Evolutionary conservation across 1,139 yeast genomes (phyloP).

Genomic region (Kodamaea sp.): DNA sequence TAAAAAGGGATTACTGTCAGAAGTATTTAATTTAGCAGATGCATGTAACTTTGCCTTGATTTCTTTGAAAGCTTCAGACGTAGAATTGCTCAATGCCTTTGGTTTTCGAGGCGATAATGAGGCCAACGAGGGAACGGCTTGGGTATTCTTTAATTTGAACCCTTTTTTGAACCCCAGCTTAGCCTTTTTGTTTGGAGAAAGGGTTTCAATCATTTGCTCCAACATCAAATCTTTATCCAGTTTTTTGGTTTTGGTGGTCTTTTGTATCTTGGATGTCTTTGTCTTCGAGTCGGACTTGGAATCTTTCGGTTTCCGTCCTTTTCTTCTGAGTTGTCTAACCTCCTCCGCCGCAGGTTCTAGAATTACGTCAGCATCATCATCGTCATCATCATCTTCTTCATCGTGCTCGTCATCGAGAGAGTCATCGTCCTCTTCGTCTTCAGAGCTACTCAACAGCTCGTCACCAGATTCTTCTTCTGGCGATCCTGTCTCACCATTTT

Average conservation of each 20-base stretch:
- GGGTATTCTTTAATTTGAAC: conserved; percentile 27
- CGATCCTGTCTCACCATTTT: conserved; percentile 13
- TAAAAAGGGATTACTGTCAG: conserved; percentile 60
- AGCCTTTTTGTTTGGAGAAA: too few species aligned
- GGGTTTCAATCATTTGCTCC: too few species aligned
- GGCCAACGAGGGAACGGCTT: conserved; percentile 28
- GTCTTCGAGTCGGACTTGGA: conserved; percentile 14
- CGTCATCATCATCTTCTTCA: conserved; percentile 11
- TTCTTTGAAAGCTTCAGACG: conserved; percentile 48
- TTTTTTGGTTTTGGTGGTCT: conserved; percentile 7
- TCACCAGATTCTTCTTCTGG: too few species aligned
- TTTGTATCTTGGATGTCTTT: conserved; percentile 1
- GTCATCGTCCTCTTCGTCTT: conserved; percentile 10
- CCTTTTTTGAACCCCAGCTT: too few species aligned
- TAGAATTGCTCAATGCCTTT: conserved; percentile 10
- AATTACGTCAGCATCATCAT: conserved; percentile 3
- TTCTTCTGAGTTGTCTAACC: too few species aligned
- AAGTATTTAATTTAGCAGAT: conserved; percentile 29
- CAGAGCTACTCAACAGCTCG: conserved; percentile 7
- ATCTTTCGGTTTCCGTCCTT: too few species aligned
- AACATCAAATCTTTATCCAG: conserved; percentile 2
- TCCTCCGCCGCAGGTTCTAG: conserved; percentile 4
- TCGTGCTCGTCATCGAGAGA: conserved; percentile 7
- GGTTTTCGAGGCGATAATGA: conserved; percentile 26
- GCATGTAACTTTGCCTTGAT: conserved; percentile 66